These are phyloP conservation scores for Pulveroboletus sp. DNA, from an alignment of 768 basidiomycete species.

Conservation along the genomic window DNA sequence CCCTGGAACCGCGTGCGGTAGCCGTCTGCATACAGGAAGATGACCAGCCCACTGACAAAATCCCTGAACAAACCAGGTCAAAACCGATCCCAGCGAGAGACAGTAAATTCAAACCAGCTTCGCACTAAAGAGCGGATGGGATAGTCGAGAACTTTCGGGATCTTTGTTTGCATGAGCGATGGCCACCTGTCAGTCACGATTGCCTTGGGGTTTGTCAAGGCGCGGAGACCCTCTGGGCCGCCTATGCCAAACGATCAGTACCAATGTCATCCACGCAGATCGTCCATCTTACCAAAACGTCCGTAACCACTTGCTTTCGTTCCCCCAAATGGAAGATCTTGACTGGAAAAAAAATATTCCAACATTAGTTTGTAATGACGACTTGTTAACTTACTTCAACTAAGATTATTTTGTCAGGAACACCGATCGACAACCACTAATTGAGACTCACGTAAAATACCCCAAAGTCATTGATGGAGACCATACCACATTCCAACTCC, in stretches of 20 bases:
- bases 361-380: slow-evolving; percentile 5
- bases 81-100: not conserved
- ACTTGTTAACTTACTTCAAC: slow-evolving; percentile 57
- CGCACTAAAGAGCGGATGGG: slow-evolving; percentile 69
- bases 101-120: slow-evolving; percentile 61
- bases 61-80: slow-evolving; percentile 37
- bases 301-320: slow-evolving; percentile 90
- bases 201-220: slow-evolving; percentile 85
- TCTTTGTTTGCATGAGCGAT: slow-evolving; percentile 74
- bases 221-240: slow-evolving; percentile 89
- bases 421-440: not conserved
- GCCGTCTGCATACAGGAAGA: slow-evolving; percentile 47
- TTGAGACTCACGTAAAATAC: slow-evolving; percentile 70
- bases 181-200: slow-evolving; percentile 87
- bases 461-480: slow-evolving; percentile 92
- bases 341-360: slow-evolving; percentile 39
- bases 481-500: slow-evolving; percentile 91
- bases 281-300: slow-evolving; percentile 66
- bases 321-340: slow-evolving; percentile 95
- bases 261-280: slow-evolving; percentile 1
- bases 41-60: slow-evolving; percentile 48
- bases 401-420: slow-evolving; percentile 31
- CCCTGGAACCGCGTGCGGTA: slow-evolving; percentile 44
- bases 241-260: slow-evolving; percentile 41
- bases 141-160: slow-evolving; percentile 85